phyloP scores from a whole-genome alignment of 2,329 filamentous ascomycete genomes.

The Paraphoma sp. region DNA sequence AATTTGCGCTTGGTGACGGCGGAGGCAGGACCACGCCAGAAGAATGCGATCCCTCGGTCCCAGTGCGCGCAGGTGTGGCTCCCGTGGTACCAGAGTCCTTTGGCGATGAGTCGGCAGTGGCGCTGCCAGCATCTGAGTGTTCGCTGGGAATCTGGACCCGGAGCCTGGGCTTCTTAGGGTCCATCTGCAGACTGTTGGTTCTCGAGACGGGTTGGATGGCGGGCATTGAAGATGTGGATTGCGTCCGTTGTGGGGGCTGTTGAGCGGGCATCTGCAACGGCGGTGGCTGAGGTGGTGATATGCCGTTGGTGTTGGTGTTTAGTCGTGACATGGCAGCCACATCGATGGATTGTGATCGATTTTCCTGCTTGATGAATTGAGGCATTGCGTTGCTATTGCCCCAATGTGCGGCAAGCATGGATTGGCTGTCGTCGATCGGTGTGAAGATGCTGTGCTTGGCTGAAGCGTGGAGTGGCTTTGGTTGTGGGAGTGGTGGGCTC shows the following conservation, averaged over 20 bases:
- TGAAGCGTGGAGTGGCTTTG: slow-evolving; percentile 66
- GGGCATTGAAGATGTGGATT: slow-evolving; percentile 68
- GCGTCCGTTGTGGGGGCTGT: slow-evolving; percentile 56
- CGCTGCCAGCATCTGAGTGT: slow-evolving; percentile 77
- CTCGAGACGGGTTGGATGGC: slow-evolving; percentile 74
- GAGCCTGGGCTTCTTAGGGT: slow-evolving; percentile 78
- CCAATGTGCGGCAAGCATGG: slow-evolving; percentile 83
- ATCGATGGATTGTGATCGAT: slow-evolving; percentile 71
- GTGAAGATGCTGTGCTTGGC: slow-evolving; percentile 96
- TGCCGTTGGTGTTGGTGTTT: slow-evolving; percentile 47
- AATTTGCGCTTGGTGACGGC: slow-evolving; percentile 86
- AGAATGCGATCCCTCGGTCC: slow-evolving; percentile 63
- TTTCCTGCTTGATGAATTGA: slow-evolving; percentile 50
- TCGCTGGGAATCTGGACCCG: slow-evolving; percentile 97
- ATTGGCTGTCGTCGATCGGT: slow-evolving; percentile 91
- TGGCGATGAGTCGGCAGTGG: slow-evolving; percentile 73
- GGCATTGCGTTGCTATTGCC: slow-evolving; percentile 58
- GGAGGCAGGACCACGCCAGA: slow-evolving; percentile 84
- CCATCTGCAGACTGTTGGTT: slow-evolving; percentile 73
- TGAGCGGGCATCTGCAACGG: slow-evolving; percentile 34
- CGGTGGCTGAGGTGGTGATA: slow-evolving; percentile 63
- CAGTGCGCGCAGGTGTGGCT: slow-evolving; percentile 62
- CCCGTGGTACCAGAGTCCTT: slow-evolving; percentile 67
- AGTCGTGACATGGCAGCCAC: slow-evolving; percentile 59
- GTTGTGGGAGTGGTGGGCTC: slow-evolving; percentile 64